Evolutionary conservation across 352 stramenopile species (phyloP), one percentile per base, ranked within the genome.

Genomic region (Pythium biforme): DNA sequence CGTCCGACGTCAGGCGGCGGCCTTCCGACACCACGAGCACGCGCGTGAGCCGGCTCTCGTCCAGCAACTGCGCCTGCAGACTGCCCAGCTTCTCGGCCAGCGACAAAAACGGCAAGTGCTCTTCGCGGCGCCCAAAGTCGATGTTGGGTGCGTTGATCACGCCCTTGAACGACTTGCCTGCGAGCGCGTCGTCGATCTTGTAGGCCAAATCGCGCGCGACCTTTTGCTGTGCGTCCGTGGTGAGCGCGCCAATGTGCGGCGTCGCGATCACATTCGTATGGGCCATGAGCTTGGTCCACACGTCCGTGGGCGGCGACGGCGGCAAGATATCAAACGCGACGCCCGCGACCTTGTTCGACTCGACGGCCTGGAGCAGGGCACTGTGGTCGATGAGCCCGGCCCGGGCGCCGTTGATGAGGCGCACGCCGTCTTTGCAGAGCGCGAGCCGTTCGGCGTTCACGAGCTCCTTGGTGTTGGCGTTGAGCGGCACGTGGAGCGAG

Each of bases 71-170:
- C 33, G 86, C 83, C 50, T 96, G 83, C 43, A 99, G 76, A 15
- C 77, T 89, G 33, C 91, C 92, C 10, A 98, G 90, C 71, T 94
- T 97, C 62, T 98, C 89, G 5, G 89, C 90, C 15, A 98, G 83
- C 58, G 81, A 92, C 4, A 97, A 65, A 62, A 96, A 94, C 33
- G 89, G 83, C 61, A 89, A 64, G 50, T 93, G 86, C 71, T 96
- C 78, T 34, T 86, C 76, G 26, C 85, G 75, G 51, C 77, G 76
- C 23, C 77, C 78, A 57, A 96, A 94, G 61, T 97, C 91, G 34
- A 98, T 95, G 64, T 94, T 92, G 0, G 96, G 94, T 52, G 97
- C 97, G 72, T 99, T 99, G 41, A 99, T 86, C 63, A 96, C 93
- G 60, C 97, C 96, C 40, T 77, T 78, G 68, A 98, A 98, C 4